Base-by-base conservation (phyloP, 2,329 filamentous ascomycete genomes). In the Helotiales sp. region DNA sequence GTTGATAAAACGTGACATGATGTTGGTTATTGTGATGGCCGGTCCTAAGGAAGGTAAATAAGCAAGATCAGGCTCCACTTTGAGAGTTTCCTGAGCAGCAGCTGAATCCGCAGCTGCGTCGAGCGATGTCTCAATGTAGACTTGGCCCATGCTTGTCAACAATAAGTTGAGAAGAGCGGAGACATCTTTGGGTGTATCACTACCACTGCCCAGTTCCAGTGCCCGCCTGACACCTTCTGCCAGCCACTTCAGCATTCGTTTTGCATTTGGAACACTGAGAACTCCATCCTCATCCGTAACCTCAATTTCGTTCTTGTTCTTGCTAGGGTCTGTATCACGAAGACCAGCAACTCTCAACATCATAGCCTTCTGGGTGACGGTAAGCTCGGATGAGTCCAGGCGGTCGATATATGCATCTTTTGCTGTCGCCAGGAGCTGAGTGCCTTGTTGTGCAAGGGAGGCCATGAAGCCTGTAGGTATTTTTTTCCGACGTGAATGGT, bases 171-270 rank as follows among this genome's bases (percentile, higher is more conserved):
- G 81, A 24, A 98, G 81, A 59, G 91, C 86, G 46, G 88, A 89
- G 55, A 98, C 91, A 72, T 99, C 95, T 73, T 96, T 98, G 15
- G 95, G 91, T 4, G 92, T 97, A 66, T 99, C 95, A 57, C 83
- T 88, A 52, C 87, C 87, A 24, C 90, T 88, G 24, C 90, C 92
- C n/a, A 99, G 80, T 73, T 99, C 95, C 9, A 99, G 80, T 0
- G 92, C 91, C 62, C 95, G 83, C 36, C 95, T 90, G 24, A 99
- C 93, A 61, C 91, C 92, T 77, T 99, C 95, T 2, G 95, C 95
- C 38, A 99, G 79, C 95, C 95, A 99, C 71, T 91, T 96, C 59
- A 99, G 82, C 93, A 99, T 99, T 57, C 95, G 85, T 76, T 98
- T 98, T n/a, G 93, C 91, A 71, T 90, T 92, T n/a, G 85, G 80